A percentile compares a stretch with the other conserved stretches of the same genome.
Conservation (phyloP, 2,329 filamentous ascomycete genomes). For the Scopulariopsis brevicaulis region DNA sequence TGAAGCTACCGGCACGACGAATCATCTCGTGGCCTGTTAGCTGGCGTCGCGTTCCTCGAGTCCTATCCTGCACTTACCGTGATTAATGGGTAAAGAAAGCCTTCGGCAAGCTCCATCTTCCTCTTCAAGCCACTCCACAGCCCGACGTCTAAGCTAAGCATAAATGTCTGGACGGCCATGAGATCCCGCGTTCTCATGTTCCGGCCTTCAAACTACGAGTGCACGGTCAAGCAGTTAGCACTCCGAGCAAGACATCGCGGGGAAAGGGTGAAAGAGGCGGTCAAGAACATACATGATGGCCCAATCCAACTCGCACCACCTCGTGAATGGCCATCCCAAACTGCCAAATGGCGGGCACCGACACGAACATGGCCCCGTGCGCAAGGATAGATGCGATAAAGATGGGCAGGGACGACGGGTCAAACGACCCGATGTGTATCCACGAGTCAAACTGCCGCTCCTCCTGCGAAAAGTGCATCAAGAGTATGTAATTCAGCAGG, state of each 20-base stretch:
- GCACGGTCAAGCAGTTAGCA: background rate
- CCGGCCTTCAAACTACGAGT: conserved; percentile 34
- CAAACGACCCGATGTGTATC: conserved; percentile 51
- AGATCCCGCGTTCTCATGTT: conserved; percentile 33
- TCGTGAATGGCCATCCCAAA: conserved; percentile 47
- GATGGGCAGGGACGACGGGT: conserved; percentile 44
- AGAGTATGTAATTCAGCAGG: conserved; percentile 47
- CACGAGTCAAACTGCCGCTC: conserved; percentile 44
- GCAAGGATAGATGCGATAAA: conserved; percentile 49
- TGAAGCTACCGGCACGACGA: conserved; percentile 46
- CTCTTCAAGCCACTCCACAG: conserved; percentile 43
- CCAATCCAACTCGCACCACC: conserved; percentile 26
- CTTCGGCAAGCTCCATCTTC: conserved; percentile 46
- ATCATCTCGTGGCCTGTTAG: conserved; percentile 28
- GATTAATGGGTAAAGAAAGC: conserved; percentile 30
- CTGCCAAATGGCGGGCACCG: conserved; percentile 45
- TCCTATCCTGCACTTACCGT: conserved; percentile 21
- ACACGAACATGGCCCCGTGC: conserved; percentile 47
- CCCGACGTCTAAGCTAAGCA: conserved; percentile 36
- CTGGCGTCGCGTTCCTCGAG: background rate
- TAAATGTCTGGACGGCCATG: conserved; percentile 35
- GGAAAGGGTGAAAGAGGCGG: background rate
- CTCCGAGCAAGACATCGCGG: too few species aligned
- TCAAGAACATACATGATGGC: conserved; percentile 11
- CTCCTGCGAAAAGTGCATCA: conserved; percentile 47